Percentiles rank a stretch among this genome's conserved stretches.
Conservation (phyloP, 2,329 filamentous ascomycete genomes). For the Venturia nashicola region DNA sequence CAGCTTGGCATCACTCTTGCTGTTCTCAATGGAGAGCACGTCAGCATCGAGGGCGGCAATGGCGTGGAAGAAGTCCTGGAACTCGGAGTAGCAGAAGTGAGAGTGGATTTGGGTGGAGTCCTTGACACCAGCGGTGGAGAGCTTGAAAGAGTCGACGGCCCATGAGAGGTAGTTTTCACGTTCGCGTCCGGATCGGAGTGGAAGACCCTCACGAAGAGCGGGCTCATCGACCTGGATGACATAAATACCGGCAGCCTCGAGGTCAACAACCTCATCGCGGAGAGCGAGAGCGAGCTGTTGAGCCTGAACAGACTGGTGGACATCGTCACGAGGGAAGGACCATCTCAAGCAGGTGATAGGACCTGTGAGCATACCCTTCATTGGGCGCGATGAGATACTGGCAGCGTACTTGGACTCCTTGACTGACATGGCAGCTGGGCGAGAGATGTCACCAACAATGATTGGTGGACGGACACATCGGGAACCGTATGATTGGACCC, state of each 20-base stretch:
- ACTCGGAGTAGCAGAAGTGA: slow-evolving; percentile 99
- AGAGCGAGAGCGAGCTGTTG: slow-evolving; percentile 97
- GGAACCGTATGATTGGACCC: slow-evolving; percentile 97
- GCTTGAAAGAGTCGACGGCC: slow-evolving; percentile 97
- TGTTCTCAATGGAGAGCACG: slow-evolving; percentile 99
- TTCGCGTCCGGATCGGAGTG: slow-evolving; percentile 85
- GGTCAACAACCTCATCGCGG: slow-evolving; percentile 95
- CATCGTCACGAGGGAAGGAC: slow-evolving; percentile 99
- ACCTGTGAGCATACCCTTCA: slow-evolving; percentile 99
- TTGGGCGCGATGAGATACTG: slow-evolving; percentile 92
- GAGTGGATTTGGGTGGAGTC: slow-evolving; percentile 99
- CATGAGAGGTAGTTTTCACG: slow-evolving; percentile 93
- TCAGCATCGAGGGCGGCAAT: slow-evolving; percentile 96
- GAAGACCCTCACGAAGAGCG: slow-evolving; percentile 97
- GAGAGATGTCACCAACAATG: slow-evolving; percentile 96
- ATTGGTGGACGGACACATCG: slow-evolving; percentile 97
- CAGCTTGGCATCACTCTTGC: slow-evolving; percentile 99
- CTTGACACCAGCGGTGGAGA: slow-evolving; percentile 83
- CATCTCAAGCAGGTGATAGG: slow-evolving; percentile 97
- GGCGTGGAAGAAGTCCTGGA: slow-evolving; percentile 99
- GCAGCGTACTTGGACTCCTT: slow-evolving; percentile 99
- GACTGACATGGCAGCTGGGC: slow-evolving; percentile 94
- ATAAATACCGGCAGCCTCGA: slow-evolving; percentile 89
- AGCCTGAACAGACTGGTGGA: slow-evolving; percentile 97
- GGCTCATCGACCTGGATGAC: slow-evolving; percentile 99